Evolutionary conservation across 2,329 filamentous ascomycete species (phyloP), one percentile per base, ranked within the genome.

Genomic region (Colletotrichum noveboracense): DNA sequence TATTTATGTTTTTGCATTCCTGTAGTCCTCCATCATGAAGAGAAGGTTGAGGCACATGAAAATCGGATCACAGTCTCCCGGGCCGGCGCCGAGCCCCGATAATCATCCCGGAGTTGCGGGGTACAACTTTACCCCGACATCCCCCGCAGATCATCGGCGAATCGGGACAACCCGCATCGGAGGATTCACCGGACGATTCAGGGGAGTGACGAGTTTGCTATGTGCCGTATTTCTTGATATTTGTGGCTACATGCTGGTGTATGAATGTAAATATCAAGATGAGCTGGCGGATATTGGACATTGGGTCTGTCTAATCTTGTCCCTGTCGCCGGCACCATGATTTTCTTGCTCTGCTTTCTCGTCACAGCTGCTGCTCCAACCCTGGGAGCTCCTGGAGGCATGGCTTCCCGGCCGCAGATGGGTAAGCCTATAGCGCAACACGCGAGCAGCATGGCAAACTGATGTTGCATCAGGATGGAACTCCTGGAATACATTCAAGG

Each of bases 401-500:
- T 12, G n/a, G 38, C 21, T 5, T 30, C 18, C 7, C 62, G 70
- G 21, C 68, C 65, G 5, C 52, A 71, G 13, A 75, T 70, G 68
- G 65, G 72, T 66, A 56, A 18, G 36, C 32, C 8, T 2, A 30
- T 0, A 26, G 12, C 7, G 28, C 8, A 52, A 1, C 16, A 18
- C 16, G 9, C 43, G 32, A 21, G 12, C 3, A 38, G n/a, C 18
- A 2, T 43, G 62, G 2, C 4, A 16, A 1, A 30, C 36, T 66
- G 8, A 66, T 12, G 18, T 30, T 10, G 9, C 8, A 78, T 66
- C n/a, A 73, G 74, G 74, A 2, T 74, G 71, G 74, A 74, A 74
- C 71, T 76, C 70, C 6, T 74, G 70, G 71, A 76, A 76, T n/a
- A 70, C 71, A 1, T 76, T 76, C 80, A 74, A 74, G 24, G 56